phyloP scores from a whole-genome alignment of 2,329 filamentous ascomycete species.

The Exophiala sideris region DNA sequence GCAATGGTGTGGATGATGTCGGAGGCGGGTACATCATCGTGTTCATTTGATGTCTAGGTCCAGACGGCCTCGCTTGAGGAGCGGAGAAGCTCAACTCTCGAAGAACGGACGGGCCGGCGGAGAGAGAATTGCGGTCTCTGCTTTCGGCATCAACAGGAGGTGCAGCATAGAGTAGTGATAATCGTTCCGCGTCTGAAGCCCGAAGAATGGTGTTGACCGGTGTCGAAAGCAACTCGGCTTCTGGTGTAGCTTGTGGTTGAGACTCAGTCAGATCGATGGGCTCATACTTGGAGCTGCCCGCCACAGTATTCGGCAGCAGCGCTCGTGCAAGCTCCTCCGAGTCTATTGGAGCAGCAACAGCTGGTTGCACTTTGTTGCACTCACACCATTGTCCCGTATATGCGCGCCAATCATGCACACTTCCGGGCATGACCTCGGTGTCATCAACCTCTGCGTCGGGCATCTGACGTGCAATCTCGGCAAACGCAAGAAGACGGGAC shows the following conservation, averaged over 20 bases:
- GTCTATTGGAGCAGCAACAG: slow-evolving; percentile 5
- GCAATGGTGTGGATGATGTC: neutral
- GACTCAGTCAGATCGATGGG: slow-evolving; percentile 7
- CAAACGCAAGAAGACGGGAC: slow-evolving; percentile 21
- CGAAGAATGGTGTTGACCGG: slow-evolving; percentile 25
- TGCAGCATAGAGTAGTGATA: slow-evolving; percentile 9
- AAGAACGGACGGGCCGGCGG: neutral
- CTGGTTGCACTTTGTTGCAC: slow-evolving; percentile 6
- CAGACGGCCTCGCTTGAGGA: neutral
- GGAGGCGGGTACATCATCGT: neutral
- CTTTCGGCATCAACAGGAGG: neutral
- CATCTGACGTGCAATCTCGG: slow-evolving; percentile 19
- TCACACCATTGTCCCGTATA: slow-evolving; percentile 12
- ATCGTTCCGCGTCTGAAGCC: slow-evolving; percentile 13
- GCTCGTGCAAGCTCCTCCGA: slow-evolving; percentile 18
- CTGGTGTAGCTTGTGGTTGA: neutral
- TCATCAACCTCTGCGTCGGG: slow-evolving; percentile 20
- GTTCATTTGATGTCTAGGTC: neutral
- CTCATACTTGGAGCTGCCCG: slow-evolving; percentile 5
- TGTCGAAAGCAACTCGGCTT: slow-evolving; percentile 12
- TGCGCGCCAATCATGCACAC: slow-evolving; percentile 15
- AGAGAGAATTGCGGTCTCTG: neutral
- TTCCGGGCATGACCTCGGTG: slow-evolving; percentile 13
- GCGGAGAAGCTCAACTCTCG: neutral
- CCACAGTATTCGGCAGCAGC: slow-evolving; percentile 19